Percentiles rank a stretch among this genome's conserved stretches.
These are phyloP conservation scores for Alternaria novae-zelandiae DNA, from an alignment of 2,329 filamentous ascomycete genomes.

Conservation along the genomic window DNA sequence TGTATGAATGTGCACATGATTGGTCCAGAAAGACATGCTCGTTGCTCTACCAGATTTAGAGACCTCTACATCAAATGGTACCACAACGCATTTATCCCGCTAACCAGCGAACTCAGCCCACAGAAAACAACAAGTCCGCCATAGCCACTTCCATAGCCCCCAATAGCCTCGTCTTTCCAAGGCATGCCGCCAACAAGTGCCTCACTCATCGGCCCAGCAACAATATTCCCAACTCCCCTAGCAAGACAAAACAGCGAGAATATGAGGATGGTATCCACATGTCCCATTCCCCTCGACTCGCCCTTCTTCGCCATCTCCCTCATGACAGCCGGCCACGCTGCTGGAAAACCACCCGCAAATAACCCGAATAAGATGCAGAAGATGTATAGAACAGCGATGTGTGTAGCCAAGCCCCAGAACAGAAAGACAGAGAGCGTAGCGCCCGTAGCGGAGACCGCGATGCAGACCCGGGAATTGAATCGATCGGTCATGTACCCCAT, in stretches of 20 bases:
- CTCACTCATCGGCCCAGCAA: background rate
- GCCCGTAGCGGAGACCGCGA: constrained; percentile 51
- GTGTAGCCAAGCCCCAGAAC: constrained; percentile 55
- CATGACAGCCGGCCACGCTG: constrained; percentile 33
- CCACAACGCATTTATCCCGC: background rate
- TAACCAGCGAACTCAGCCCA: background rate
- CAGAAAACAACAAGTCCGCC: constrained; percentile 2
- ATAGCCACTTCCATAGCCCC: constrained; percentile 1
- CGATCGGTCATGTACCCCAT: background rate
- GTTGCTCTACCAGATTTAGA: background rate
- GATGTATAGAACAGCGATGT: constrained; percentile 39
- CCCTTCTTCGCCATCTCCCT: background rate
- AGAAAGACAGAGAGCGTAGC: constrained; percentile 51
- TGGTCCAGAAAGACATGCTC: background rate
- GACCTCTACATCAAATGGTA: background rate
- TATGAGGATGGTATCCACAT: background rate
- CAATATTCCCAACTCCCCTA: background rate
- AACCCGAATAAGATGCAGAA: constrained; percentile 45
- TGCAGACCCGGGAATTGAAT: constrained; percentile 50
- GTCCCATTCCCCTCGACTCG: background rate
- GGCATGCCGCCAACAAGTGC: background rate
- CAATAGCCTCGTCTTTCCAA: background rate
- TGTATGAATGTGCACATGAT: too few relatives aligned
- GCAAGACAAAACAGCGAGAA: background rate
- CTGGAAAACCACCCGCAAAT: constrained; percentile 33